phyloP scores from a whole-genome alignment of 177 flowering plant genomes.

The Vitis hybrid region DNA sequence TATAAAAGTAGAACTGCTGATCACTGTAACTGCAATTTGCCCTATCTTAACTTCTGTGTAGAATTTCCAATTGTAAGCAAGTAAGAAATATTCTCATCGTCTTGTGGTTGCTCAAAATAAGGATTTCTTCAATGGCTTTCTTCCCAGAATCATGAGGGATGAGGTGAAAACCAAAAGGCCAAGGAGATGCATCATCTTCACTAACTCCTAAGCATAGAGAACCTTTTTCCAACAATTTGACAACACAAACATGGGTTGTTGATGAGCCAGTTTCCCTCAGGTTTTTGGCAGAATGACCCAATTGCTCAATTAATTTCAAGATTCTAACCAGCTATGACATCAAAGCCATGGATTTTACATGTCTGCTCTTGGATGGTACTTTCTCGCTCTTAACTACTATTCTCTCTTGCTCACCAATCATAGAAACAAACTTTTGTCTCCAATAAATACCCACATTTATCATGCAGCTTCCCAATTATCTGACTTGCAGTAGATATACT shows the following conservation, averaged over 20 bases:
- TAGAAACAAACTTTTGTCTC: not conserved
- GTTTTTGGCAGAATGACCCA: conserved; percentile 1
- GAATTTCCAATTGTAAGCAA: too few species aligned
- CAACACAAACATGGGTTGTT: not conserved
- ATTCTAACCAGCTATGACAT: not conserved
- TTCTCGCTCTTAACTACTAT: not conserved
- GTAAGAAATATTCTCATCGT: too few species aligned
- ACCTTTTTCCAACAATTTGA: not conserved
- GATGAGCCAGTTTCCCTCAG: conserved; percentile 3
- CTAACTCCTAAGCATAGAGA: not conserved
- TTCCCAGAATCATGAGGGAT: too few species aligned
- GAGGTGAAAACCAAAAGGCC: too few species aligned
- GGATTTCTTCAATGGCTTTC: too few species aligned
- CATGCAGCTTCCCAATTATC: too few species aligned
- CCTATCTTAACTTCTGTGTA: too few species aligned
- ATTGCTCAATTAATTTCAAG: conserved; percentile 2
- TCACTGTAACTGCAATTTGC: too few species aligned
- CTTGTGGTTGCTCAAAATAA: too few species aligned
- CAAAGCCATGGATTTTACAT: not conserved
- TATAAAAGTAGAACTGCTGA: too few species aligned
- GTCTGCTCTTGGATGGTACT: not conserved
- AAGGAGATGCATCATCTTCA: conserved; percentile 6
- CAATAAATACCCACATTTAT: too few species aligned
- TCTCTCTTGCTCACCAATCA: conserved; percentile 7
- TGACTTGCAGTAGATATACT: too few species aligned